Percentiles rank a stretch among this genome's conserved stretches.
Evolutionary conservation across 345 rosid genomes (phyloP).

Genomic region (Salix purpurea): DNA sequence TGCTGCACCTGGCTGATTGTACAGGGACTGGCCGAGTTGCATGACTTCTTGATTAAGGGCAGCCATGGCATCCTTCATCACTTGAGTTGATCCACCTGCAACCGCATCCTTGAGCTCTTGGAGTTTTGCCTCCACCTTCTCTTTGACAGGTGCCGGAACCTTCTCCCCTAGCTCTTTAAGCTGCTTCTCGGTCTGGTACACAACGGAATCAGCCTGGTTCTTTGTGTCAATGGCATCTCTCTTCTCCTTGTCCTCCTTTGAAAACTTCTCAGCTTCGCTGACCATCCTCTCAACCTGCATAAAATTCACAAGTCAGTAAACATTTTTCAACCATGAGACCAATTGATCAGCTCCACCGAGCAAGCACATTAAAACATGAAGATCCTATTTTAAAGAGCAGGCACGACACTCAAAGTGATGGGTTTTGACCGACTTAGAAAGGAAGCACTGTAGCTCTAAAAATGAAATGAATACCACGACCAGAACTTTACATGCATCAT

Average conservation of each 20-base stretch:
- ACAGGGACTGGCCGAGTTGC: constrained; percentile 88
- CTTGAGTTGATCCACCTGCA: constrained; percentile 64
- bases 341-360: background rate
- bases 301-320: background rate
- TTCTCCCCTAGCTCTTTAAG: constrained; percentile 87
- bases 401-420: background rate
- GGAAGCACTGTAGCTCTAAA: background rate
- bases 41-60: constrained; percentile 90
- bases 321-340: background rate
- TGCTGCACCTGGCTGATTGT: constrained; percentile 76
- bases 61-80: constrained; percentile 74
- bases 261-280: constrained; percentile 76
- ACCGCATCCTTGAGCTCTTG: constrained; percentile 79
- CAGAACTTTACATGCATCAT: background rate
- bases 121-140: constrained; percentile 81
- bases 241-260: constrained; percentile 91
- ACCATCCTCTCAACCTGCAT: constrained; percentile 86
- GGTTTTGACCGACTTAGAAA: accelerated
- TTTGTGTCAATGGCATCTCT: constrained; percentile 95
- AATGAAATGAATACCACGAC: background rate
- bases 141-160: constrained; percentile 80
- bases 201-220: constrained; percentile 91
- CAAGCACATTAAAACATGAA: no score
- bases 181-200: constrained; percentile 95
- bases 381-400: background rate